Evolutionary conservation across 306 rosid species (phyloP).

Genomic region (Castanopsis chinensis): DNA sequence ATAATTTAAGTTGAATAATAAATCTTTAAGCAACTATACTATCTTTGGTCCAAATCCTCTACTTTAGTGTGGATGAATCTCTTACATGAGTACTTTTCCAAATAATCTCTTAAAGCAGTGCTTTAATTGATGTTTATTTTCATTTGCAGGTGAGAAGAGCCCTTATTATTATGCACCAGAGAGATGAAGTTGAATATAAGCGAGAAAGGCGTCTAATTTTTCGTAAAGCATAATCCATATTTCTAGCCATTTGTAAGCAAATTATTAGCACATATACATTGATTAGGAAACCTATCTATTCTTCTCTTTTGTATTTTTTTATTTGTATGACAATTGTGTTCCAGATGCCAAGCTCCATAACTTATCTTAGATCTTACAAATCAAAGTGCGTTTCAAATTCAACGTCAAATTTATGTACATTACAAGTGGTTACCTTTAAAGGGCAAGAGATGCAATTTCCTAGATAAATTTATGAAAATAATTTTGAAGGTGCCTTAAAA

Average conservation of each 20-base stretch:
- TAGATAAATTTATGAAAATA: too few species aligned
- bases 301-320: neutral
- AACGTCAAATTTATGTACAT: too few species aligned
- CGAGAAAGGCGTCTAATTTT: constrained; percentile 77
- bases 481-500: too few species aligned
- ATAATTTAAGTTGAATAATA: neutral
- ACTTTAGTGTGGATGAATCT: neutral
- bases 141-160: constrained; percentile 91
- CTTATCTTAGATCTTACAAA: too few species aligned
- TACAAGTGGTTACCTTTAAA: too few species aligned
- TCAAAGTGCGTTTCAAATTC: too few species aligned
- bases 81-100: neutral
- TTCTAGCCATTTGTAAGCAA: neutral
- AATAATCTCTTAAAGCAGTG: too few species aligned
- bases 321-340: neutral
- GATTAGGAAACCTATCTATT: neutral
- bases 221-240: constrained; percentile 58
- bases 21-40: neutral
- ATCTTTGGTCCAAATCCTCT: neutral
- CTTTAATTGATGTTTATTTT: constrained; percentile 11
- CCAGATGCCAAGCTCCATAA: neutral
- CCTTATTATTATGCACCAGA: constrained; percentile 93
- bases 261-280: neutral
- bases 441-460: too few species aligned
- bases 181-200: constrained; percentile 98